Evolutionary conservation across 768 basidiomycete genomes (phyloP).

Genomic region (Gelatoporia subvermispora): DNA sequence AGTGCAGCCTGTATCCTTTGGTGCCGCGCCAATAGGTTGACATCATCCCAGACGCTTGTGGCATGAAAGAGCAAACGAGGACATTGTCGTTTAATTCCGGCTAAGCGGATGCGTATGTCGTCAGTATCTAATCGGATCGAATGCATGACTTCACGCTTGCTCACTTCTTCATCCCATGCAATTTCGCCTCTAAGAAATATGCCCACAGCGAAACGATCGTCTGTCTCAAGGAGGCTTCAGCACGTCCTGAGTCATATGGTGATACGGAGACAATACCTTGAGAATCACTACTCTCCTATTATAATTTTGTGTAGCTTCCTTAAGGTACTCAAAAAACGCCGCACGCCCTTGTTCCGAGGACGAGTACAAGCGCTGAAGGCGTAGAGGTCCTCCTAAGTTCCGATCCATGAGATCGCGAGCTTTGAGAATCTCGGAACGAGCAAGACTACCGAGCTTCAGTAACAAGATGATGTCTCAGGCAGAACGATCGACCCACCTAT

Average conservation of each 20-base stretch:
- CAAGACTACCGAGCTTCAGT: slow-evolving; percentile 32
- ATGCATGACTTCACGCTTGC: not conserved
- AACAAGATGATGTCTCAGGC: not conserved
- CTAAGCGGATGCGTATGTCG: slow-evolving; percentile 38
- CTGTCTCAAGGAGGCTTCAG: slow-evolving; percentile 36
- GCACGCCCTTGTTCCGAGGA: slow-evolving; percentile 46
- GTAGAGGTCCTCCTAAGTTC: slow-evolving; percentile 46
- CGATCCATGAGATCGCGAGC: slow-evolving; percentile 46
- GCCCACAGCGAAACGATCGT: slow-evolving; percentile 55
- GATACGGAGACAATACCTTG: slow-evolving; percentile 33
- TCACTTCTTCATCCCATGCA: slow-evolving; percentile 33
- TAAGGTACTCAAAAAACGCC: slow-evolving; percentile 60
- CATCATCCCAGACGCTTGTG: slow-evolving; percentile 41
- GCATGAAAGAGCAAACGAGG: slow-evolving; percentile 60
- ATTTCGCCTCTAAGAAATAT: slow-evolving; percentile 60
- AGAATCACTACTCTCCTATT: slow-evolving; percentile 54
- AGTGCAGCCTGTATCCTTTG: slow-evolving; percentile 50
- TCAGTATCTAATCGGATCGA: not conserved
- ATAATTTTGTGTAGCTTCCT: slow-evolving; percentile 51
- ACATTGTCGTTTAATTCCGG: slow-evolving; percentile 54
- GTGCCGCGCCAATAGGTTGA: slow-evolving; percentile 48
- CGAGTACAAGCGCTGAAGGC: slow-evolving; percentile 57
- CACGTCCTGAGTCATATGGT: not conserved
- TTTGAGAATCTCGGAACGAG: slow-evolving; percentile 56
- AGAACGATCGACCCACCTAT: slow-evolving; percentile 22